Evolutionary conservation across 768 basidiomycete genomes (phyloP).

Genomic region (Sistotremastrum niveocremeum): DNA sequence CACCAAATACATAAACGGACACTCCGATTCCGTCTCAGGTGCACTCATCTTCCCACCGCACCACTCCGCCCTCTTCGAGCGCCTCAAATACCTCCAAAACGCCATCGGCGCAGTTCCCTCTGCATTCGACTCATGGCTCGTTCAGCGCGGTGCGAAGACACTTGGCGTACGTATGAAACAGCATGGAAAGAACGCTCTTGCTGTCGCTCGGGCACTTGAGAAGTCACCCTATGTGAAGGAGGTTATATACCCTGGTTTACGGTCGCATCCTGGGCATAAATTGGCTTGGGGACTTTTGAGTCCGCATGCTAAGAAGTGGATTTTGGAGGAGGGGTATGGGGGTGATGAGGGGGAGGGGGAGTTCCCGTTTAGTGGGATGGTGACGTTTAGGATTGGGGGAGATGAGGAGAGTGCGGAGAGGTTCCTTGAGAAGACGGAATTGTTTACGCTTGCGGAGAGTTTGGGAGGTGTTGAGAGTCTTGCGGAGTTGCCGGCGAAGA

Average conservation of each 20-base stretch:
- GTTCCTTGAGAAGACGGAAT: conserved; percentile 49
- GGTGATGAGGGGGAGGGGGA: conserved; percentile 27
- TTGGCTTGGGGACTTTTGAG: conserved; percentile 51
- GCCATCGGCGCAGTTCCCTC: conserved; percentile 76
- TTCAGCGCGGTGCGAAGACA: conserved; percentile 84
- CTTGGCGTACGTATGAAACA: conserved; percentile 77
- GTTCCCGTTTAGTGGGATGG: conserved; percentile 87
- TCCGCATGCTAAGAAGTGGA: conserved; percentile 55
- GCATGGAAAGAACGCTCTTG: conserved; percentile 74
- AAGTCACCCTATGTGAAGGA: conserved; percentile 47
- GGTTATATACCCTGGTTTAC: conserved; percentile 80
- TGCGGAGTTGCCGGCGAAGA: conserved; percentile 73
- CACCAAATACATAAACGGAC: conserved; percentile 89
- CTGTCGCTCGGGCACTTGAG: conserved; percentile 51
- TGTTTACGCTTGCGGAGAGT: conserved; percentile 79
- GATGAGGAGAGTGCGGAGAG: conserved; percentile 40
- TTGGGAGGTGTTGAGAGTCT: conserved; percentile 89
- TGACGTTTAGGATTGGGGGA: conserved; percentile 53
- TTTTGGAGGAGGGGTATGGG: conserved; percentile 22
- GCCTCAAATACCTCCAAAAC: conserved; percentile 81
- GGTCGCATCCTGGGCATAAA: conserved; percentile 48
- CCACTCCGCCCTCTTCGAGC: conserved; percentile 32
- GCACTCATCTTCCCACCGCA: conserved; percentile 55
- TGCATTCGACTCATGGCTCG: conserved; percentile 81
- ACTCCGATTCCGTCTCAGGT: conserved; percentile 89